phyloP scores from a whole-genome alignment of 2,329 filamentous ascomycete species.

The Nemania abortiva region DNA sequence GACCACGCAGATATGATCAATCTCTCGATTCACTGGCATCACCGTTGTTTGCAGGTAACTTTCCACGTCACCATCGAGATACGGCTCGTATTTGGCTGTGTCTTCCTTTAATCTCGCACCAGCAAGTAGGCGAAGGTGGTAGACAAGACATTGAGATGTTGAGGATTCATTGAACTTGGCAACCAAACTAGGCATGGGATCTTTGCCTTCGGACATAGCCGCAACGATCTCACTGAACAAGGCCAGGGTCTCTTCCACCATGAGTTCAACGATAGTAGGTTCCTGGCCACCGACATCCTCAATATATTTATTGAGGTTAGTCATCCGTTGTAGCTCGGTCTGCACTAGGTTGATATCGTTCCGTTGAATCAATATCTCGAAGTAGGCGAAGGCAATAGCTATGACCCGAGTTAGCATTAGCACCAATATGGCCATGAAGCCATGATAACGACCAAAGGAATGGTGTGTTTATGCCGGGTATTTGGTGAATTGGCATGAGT shows the following conservation, averaged over 20 bases:
- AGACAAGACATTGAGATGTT: constrained; percentile 81
- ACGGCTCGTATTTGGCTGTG: constrained; percentile 75
- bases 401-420: constrained; percentile 36
- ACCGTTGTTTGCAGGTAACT: constrained; percentile 76
- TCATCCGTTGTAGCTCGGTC: constrained; percentile 78
- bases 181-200: constrained; percentile 66
- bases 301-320: constrained; percentile 77
- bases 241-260: constrained; percentile 78
- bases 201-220: constrained; percentile 70
- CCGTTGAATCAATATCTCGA: constrained; percentile 81
- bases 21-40: constrained; percentile 82
- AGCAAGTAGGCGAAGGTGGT: constrained; percentile 84
- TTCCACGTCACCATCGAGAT: constrained; percentile 69
- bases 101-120: constrained; percentile 86
- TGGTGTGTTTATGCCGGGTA: constrained; percentile 25
- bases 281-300: constrained; percentile 78
- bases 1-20: constrained; percentile 88
- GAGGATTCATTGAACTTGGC: constrained; percentile 79
- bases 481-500: constrained; percentile 27
- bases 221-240: constrained; percentile 74
- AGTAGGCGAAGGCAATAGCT: constrained; percentile 95
- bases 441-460: constrained; percentile 10
- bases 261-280: constrained; percentile 81
- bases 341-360: constrained; percentile 74
- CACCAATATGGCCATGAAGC: not conserved